phyloP scores from a whole-genome alignment of 345 rosid species.

The Anastatica hierochuntica region DNA sequence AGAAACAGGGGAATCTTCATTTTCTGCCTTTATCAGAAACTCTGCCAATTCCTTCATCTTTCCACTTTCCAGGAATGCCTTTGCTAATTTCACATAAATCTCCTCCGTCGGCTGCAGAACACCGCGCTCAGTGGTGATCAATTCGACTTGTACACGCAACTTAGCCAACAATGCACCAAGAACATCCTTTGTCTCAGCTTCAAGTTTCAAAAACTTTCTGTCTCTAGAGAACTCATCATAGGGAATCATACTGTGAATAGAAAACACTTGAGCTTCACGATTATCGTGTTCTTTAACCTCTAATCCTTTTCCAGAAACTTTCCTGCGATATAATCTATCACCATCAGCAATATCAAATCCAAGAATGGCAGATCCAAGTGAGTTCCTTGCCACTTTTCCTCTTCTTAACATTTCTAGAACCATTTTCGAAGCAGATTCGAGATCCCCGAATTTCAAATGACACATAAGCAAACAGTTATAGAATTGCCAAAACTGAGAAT shows the following conservation, averaged over 20 bases:
- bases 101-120: slow-evolving; percentile 77
- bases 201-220: slow-evolving; percentile 41
- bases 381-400: slow-evolving; percentile 66
- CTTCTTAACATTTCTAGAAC: slow-evolving; percentile 74
- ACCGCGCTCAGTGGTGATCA: slow-evolving; percentile 59
- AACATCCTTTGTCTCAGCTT: slow-evolving; percentile 50
- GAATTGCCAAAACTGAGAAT: slow-evolving; percentile 65
- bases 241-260: slow-evolving; percentile 22
- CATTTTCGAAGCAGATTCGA: slow-evolving; percentile 72
- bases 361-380: slow-evolving; percentile 56
- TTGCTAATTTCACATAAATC: slow-evolving; percentile 56
- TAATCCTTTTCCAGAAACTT: slow-evolving; percentile 19
- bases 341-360: slow-evolving; percentile 13
- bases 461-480: slow-evolving; percentile 68
- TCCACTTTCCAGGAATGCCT: slow-evolving; percentile 70
- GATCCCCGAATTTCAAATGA: slow-evolving; percentile 80
- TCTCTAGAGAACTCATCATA: slow-evolving; percentile 54
- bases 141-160: slow-evolving; percentile 47
- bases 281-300: slow-evolving; percentile 14
- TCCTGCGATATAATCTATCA: too few relatives aligned
- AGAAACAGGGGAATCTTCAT: slow-evolving; percentile 55
- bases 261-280: neutral
- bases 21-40: slow-evolving; percentile 69
- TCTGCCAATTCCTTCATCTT: slow-evolving; percentile 60
- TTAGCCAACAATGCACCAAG: slow-evolving; percentile 43